Conservation (phyloP, 192 early-diverging fungal species). For the Coemansia sp. region DNA sequence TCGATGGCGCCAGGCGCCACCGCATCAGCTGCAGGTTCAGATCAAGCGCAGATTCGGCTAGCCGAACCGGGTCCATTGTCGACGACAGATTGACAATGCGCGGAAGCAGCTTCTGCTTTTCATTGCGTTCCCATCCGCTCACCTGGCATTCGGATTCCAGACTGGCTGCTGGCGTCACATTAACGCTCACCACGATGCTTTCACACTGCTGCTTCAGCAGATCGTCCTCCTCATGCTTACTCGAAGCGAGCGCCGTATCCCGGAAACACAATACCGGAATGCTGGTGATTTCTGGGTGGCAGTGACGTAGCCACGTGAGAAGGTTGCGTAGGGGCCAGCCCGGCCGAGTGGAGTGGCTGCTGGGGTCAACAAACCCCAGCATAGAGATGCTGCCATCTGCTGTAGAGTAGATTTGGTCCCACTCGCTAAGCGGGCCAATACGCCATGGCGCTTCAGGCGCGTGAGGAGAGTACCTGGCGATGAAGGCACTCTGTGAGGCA, state of each 20-base stretch:
- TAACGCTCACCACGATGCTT: conserved; percentile 37
- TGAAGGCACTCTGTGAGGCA: conserved; percentile 21
- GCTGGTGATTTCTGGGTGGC: conserved; percentile 10
- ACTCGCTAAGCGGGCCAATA: conserved; percentile 24
- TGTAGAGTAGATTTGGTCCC: conserved; percentile 17
- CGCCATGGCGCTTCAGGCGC: conserved; percentile 4
- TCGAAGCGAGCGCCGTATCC: conserved; percentile 15
- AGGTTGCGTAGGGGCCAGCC: conserved; percentile 95
- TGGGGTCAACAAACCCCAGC: conserved; percentile 87
- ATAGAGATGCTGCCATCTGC: conserved; percentile 13
- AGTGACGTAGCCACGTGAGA: conserved; percentile 57
- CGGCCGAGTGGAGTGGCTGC: conserved; percentile 65
- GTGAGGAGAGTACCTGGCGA: conserved; percentile 14
- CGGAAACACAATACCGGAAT: conserved; percentile 43
- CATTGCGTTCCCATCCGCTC: conserved; percentile 93
- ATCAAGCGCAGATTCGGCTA: conserved; percentile 88
- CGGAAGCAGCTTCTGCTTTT: conserved; percentile 72
- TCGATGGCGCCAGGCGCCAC: conserved; percentile 84
- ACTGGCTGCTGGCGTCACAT: conserved; percentile 15
- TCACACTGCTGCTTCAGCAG: conserved; percentile 17
- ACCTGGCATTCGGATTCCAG: conserved; percentile 23
- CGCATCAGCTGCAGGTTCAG: conserved; percentile 96
- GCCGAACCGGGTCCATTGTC: conserved; percentile 81
- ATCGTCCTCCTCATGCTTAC: neutral
- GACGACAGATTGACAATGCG: conserved; percentile 79